Evolutionary conservation across 2,329 filamentous ascomycete species (phyloP).

Genomic region (Botrytis medusae): DNA sequence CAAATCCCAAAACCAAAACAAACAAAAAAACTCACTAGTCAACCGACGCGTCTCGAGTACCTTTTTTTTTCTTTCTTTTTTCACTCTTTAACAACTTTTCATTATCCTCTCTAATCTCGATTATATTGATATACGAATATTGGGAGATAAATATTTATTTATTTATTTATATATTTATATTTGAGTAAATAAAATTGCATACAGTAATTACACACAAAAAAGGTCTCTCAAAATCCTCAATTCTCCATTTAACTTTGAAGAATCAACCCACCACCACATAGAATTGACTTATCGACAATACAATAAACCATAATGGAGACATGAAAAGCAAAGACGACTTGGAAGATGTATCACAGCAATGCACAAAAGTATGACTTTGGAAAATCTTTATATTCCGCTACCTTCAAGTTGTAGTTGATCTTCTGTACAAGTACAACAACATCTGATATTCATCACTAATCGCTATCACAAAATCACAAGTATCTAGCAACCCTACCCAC

Average conservation of each 20-base stretch:
- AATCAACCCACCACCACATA: neutral
- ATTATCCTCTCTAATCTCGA: neutral
- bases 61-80: neutral
- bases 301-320: too few relatives aligned
- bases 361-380: neutral
- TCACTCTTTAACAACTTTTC: neutral
- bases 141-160: too few relatives aligned
- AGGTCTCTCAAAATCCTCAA: too few relatives aligned
- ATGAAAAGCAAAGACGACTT: neutral
- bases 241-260: neutral
- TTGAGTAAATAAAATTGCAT: neutral
- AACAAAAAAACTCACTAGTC: slow-evolving; percentile 19
- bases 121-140: neutral
- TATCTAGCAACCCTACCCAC: neutral
- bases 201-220: neutral
- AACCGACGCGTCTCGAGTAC: neutral
- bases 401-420: slow-evolving; percentile 2
- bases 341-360: neutral
- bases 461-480: neutral
- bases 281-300: too few relatives aligned
- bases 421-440: slow-evolving; percentile 13
- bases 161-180: neutral
- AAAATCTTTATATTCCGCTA: neutral
- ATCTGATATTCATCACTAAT: slow-evolving; percentile 9
- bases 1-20: slow-evolving; percentile 30